Conservation (phyloP, 2,329 filamentous ascomycete genomes). For the Neofusicoccum cordaticola region DNA sequence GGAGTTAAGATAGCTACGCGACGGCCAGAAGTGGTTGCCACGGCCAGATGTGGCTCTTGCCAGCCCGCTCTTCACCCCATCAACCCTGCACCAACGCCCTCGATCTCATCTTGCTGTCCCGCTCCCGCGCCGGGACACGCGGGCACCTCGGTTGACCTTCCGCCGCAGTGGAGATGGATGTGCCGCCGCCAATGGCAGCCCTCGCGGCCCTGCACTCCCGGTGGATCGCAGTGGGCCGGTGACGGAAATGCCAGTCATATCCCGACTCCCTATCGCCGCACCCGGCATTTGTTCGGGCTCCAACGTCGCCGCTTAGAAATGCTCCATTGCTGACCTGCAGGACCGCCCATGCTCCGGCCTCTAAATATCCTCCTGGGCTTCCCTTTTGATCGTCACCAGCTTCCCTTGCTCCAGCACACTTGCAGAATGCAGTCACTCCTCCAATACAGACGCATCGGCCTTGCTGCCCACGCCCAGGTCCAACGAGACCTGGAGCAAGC, state of each 20-base stretch:
- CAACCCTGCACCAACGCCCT: too few species aligned
- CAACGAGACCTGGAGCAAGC: slow-evolving; percentile 21
- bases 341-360: background rate
- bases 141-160: too few species aligned
- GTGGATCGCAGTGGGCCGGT: background rate
- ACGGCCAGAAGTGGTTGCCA: too few species aligned
- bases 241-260: background rate
- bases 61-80: too few species aligned
- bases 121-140: too few species aligned
- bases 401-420: background rate
- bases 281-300: slow-evolving; percentile 2
- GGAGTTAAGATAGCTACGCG: too few species aligned
- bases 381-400: background rate
- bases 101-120: too few species aligned
- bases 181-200: too few species aligned
- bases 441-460: slow-evolving; percentile 26
- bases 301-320: slow-evolving; percentile 16
- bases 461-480: slow-evolving; percentile 20
- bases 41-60: too few species aligned
- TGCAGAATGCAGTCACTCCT: slow-evolving; percentile 28
- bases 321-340: background rate
- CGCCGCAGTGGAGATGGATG: too few species aligned
- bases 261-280: background rate
- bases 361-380: background rate
- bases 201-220: background rate